A percentile compares a stretch with the other conserved stretches of the same genome.
phyloP scores from a whole-genome alignment of 2,329 filamentous ascomycete genomes.

The Colletotrichum camelliae region DNA sequence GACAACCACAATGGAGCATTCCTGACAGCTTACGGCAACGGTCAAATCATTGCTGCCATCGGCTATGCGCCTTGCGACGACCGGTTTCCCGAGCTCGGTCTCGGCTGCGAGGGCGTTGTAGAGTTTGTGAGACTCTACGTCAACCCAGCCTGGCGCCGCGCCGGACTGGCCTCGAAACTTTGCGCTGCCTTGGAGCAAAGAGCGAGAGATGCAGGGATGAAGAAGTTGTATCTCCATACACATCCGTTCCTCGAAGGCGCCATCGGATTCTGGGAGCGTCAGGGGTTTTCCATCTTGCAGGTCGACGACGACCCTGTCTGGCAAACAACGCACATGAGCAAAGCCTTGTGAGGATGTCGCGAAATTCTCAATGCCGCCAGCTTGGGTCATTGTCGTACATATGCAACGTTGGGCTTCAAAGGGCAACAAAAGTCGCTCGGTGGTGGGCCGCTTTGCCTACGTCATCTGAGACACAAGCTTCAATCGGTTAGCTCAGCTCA shows the following conservation, averaged over 20 bases:
- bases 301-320: conserved; percentile 30
- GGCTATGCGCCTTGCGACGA: conserved; percentile 29
- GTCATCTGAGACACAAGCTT: not conserved
- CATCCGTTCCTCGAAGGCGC: conserved; percentile 32
- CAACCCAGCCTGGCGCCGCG: conserved; percentile 28
- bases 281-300: conserved; percentile 24
- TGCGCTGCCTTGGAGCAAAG: conserved; percentile 20
- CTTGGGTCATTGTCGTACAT: not conserved
- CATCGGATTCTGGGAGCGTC: conserved; percentile 29
- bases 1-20: conserved; percentile 26
- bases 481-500: not conserved
- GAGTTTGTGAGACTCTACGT: conserved; percentile 34
- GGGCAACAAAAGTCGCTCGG: not conserved
- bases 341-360: not conserved
- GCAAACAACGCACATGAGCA: conserved; percentile 33
- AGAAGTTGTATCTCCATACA: conserved; percentile 31
- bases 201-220: conserved; percentile 20
- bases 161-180: conserved; percentile 30
- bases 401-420: not conserved
- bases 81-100: conserved; percentile 27
- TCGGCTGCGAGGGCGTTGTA: conserved; percentile 23
- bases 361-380: not conserved
- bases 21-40: conserved; percentile 20
- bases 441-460: not conserved
- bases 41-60: conserved; percentile 28